Evolutionary conservation across 805 yeast genomes (phyloP), one percentile per base, ranked within the genome.

Genomic region (Kurtzmaniella fragi): DNA sequence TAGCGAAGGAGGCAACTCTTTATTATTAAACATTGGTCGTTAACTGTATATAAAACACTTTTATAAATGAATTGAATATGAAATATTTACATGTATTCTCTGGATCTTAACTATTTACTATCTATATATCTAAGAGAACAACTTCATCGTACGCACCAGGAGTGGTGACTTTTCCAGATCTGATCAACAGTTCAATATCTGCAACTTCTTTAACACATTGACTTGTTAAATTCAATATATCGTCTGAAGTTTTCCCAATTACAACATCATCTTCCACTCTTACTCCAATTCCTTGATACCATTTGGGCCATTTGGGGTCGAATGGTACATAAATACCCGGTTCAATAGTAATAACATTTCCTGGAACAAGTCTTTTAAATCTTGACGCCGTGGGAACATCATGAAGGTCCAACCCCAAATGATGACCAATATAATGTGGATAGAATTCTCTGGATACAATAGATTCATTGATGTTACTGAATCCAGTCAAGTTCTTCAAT

Each of bases 351-450:
- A 93, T 70, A 3, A 91, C 97, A 56, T 88, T 95, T 16, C 90
- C 90, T 15, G 69, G 66, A 34, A 61, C 62, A 34, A 93, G 57
- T 26, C 64, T 64, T 16, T 71, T 69, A 40, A 65, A 67, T 45
- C 88, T 71, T 3, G 91, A 74, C 30, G 70, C 71, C 2, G 70
- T 59, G 4, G 95, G 95, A 28, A 79, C 70, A 54, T 87, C 96
- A 61, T 87, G 96, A 17, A 90, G 84, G 53, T 90, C 99, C 28
- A 93, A 64, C 0, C 99, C 99, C 29, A 93, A 67, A 54, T 93
- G 89, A 59, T 93, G 99, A 5, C 99, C 99, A 48, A 93, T 82
- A 56, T 86, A 89, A 59, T 93, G 99, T 0, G 98, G 98, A 55
- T 90, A 93, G 28, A 84, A 61, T 16, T 46, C 45, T 28, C 78